phyloP scores from a whole-genome alignment of 176 grass and related monocot genomes.

The Oryza coarctata region DNA sequence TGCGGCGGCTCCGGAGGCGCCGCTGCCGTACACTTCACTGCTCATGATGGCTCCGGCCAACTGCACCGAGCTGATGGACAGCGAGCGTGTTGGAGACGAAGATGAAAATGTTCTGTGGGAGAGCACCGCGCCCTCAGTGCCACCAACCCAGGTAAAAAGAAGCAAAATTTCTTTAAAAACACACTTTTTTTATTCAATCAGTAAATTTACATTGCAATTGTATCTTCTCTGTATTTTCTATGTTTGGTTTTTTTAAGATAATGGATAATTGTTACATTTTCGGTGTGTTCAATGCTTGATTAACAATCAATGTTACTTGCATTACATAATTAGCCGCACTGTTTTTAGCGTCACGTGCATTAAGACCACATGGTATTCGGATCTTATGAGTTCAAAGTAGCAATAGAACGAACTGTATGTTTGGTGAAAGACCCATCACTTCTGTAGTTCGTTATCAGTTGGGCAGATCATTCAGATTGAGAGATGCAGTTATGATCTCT shows the following conservation, averaged over 20 bases:
- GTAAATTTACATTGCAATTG: neutral
- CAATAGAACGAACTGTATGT: neutral
- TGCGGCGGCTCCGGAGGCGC: neutral
- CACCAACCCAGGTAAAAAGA: slow-evolving; percentile 51
- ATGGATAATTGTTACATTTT: too few relatives aligned
- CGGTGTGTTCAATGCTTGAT: neutral
- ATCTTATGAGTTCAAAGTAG: neutral
- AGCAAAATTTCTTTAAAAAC: neutral
- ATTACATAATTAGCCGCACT: neutral
- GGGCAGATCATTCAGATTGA: neutral
- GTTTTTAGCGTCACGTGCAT: neutral
- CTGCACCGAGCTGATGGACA: slow-evolving; percentile 39
- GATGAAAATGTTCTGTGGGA: slow-evolving; percentile 65
- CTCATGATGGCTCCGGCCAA: slow-evolving; percentile 50
- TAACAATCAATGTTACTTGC: neutral
- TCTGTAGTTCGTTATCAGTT: neutral
- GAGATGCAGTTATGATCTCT: slow-evolving; percentile 12
- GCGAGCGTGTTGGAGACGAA: slow-evolving; percentile 28
- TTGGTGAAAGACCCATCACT: neutral
- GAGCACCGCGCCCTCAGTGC: slow-evolving; percentile 37
- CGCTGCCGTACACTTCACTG: slow-evolving; percentile 57
- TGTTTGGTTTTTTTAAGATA: neutral
- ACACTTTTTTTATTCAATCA: neutral
- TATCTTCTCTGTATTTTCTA: neutral
- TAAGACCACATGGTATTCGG: neutral